Conservation (phyloP, 2,329 filamentous ascomycete species). For the Fusarium succisae region DNA sequence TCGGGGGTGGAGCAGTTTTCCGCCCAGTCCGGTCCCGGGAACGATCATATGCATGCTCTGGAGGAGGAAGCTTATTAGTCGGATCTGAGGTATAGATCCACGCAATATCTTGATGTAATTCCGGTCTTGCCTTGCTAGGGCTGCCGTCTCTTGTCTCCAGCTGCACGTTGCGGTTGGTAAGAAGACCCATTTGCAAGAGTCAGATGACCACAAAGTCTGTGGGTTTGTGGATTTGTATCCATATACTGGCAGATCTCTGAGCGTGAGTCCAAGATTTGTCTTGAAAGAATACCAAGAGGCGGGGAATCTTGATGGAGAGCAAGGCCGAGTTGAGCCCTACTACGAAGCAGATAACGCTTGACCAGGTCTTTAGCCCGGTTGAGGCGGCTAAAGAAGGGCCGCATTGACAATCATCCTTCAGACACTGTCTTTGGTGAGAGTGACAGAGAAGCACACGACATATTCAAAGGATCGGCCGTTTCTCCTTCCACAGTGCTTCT, state of each 20-base stretch:
- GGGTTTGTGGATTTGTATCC: conserved; percentile 27
- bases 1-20: conserved; percentile 17
- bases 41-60: conserved; percentile 36
- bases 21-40: conserved; percentile 38
- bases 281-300: neutral
- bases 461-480: conserved; percentile 7
- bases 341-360: neutral
- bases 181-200: conserved; percentile 21
- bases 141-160: conserved; percentile 26
- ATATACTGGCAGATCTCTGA: conserved; percentile 7
- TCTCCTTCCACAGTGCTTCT: conserved; percentile 14
- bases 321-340: neutral
- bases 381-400: conserved; percentile 4
- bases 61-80: conserved; percentile 36
- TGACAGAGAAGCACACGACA: conserved; percentile 32
- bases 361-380: conserved; percentile 4
- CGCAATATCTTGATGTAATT: conserved; percentile 22
- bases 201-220: conserved; percentile 15
- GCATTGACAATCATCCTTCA: neutral
- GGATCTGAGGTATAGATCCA: conserved; percentile 17
- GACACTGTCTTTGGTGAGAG: neutral
- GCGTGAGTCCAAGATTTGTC: neutral
- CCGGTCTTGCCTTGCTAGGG: conserved; percentile 6
- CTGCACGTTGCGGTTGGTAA: neutral
- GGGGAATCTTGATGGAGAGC: conserved; percentile 8